A percentile compares a stretch with the other conserved stretches of the same genome.
These are phyloP conservation scores for Mortierella sp. DNA, from an alignment of 371 early-diverging fungal species.

Conservation along the genomic window DNA sequence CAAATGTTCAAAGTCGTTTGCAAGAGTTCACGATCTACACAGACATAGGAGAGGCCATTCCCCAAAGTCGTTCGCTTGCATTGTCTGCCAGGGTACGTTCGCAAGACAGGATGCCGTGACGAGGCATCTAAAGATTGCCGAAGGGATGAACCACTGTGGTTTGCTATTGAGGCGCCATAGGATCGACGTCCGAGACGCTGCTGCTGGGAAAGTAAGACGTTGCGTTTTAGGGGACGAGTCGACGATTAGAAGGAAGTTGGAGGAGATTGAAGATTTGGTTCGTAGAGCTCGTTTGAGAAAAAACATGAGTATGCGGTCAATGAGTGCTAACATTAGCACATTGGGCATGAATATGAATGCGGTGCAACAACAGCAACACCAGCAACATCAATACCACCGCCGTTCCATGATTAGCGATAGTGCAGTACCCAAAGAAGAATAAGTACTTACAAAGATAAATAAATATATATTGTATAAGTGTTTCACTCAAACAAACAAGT, in stretches of 20 bases:
- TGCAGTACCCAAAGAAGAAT: no score
- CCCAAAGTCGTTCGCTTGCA: slow-evolving; percentile 28
- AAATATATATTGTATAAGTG: no score
- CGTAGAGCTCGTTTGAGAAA: slow-evolving; percentile 14
- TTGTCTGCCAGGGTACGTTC: slow-evolving; percentile 34
- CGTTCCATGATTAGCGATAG: no score
- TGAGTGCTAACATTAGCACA: neutral
- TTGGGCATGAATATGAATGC: neutral
- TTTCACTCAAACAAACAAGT: no score
- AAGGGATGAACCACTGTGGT: slow-evolving; percentile 31
- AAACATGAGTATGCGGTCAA: slow-evolving; percentile 18
- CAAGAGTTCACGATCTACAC: slow-evolving; percentile 38
- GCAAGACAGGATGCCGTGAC: slow-evolving; percentile 52
- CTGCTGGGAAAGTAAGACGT: slow-evolving; percentile 28
- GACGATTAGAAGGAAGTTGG: slow-evolving; percentile 12
- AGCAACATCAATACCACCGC: neutral
- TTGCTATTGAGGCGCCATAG: slow-evolving; percentile 17
- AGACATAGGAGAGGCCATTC: slow-evolving; percentile 31
- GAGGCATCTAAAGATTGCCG: slow-evolving; percentile 27
- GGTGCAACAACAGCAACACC: neutral
- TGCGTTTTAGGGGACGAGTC: slow-evolving; percentile 20
- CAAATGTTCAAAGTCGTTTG: slow-evolving; percentile 36
- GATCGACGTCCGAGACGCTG: slow-evolving; percentile 23
- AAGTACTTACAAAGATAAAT: no score
- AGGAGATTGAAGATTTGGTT: slow-evolving; percentile 22